Conservation (phyloP, 139 green algal genomes). For the Coccomyxa sp. region DNA sequence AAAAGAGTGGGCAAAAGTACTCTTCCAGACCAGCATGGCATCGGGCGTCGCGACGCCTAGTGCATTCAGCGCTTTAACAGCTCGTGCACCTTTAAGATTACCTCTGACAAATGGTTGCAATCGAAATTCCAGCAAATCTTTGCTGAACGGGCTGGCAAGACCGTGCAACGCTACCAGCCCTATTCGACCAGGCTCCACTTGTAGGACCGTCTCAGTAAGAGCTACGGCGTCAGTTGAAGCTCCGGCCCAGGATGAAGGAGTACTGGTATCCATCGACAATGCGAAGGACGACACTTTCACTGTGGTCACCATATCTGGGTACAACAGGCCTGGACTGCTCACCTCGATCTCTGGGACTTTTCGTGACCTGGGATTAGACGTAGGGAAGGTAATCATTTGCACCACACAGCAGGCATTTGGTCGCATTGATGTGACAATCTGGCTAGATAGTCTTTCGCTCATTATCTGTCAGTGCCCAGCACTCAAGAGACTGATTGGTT, state of each 20-base stretch:
- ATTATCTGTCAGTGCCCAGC: background rate
- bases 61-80: background rate
- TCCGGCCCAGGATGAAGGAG: background rate
- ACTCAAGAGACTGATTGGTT: background rate
- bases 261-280: constrained; percentile 1
- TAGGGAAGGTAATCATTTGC: constrained; percentile 32
- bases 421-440: background rate
- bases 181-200: background rate
- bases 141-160: background rate
- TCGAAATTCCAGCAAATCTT: background rate
- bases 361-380: constrained; percentile 76
- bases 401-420: background rate
- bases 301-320: background rate
- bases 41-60: too few species aligned
- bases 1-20: too few species aligned
- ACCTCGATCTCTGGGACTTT: constrained; percentile 64
- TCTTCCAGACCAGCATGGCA: too few species aligned
- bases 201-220: background rate
- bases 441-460: background rate
- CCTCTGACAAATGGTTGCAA: background rate
- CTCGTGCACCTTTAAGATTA: background rate
- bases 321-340: constrained; percentile 63
- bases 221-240: background rate
- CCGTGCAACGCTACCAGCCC: background rate
- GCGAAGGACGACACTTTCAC: background rate